Evolutionary conservation across 2,329 filamentous ascomycete species (phyloP).

Genomic region (Clonostachys sp.): DNA sequence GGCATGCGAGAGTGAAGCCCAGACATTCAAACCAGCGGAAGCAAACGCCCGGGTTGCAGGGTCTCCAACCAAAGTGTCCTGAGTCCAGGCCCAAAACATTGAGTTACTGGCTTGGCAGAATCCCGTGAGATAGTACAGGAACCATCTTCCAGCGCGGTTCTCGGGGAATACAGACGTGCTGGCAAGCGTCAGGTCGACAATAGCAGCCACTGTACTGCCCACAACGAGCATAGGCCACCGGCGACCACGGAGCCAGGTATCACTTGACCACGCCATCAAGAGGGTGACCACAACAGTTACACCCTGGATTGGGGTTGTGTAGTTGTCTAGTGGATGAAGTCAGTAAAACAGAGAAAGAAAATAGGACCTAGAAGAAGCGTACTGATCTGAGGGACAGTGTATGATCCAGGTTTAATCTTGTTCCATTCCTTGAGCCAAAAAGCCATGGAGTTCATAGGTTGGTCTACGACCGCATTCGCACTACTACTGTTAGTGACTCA

Average conservation of each 20-base stretch:
- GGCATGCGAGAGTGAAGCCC: neutral
- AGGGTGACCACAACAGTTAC: neutral
- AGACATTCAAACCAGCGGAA: neutral
- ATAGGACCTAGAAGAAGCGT: neutral
- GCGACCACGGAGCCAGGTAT: neutral
- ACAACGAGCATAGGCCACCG: slow-evolving; percentile 1
- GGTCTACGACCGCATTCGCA: neutral
- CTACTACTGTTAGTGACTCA: neutral
- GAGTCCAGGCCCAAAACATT: slow-evolving; percentile 3
- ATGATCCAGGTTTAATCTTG: slow-evolving; percentile 7
- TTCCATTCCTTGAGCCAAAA: slow-evolving; percentile 12
- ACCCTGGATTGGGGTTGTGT: neutral
- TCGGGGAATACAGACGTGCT: neutral
- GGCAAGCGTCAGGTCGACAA: neutral
- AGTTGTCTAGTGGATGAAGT: neutral
- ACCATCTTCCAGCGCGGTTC: slow-evolving; percentile 1
- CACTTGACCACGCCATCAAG: neutral
- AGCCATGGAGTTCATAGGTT: slow-evolving; percentile 3
- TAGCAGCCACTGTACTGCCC: neutral
- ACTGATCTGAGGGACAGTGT: slow-evolving; percentile 11
- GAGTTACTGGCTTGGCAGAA: neutral
- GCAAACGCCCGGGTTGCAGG: slow-evolving; percentile 1
- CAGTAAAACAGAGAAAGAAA: neutral
- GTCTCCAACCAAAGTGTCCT: slow-evolving; percentile 1
- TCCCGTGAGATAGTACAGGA: slow-evolving; percentile 1